These are phyloP conservation scores for Phlebopus sp. DNA, from an alignment of 1,284 basidiomycete genomes.

Conservation along the genomic window DNA sequence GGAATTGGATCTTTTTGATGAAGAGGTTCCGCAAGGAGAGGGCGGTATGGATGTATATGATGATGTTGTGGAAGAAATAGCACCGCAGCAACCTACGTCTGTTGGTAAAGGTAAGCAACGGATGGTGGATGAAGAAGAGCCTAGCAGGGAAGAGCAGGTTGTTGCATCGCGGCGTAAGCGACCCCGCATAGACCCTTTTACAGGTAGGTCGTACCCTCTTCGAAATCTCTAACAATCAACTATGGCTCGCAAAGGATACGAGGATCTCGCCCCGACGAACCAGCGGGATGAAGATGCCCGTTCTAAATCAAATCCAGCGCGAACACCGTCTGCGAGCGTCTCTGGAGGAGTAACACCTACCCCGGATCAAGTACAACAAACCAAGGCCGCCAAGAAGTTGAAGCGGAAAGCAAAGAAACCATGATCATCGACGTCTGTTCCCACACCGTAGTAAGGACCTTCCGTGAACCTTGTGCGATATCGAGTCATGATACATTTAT, in stretches of 20 bases:
- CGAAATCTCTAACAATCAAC: not conserved
- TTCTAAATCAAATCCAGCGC: constrained; percentile 9
- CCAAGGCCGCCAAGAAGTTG: constrained; percentile 21
- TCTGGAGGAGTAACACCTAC: constrained; percentile 12
- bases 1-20: constrained; percentile 40
- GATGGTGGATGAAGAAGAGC: constrained; percentile 21
- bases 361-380: constrained; percentile 11
- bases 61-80: constrained; percentile 6
- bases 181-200: constrained; percentile 58
- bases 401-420: constrained; percentile 23
- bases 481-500: constrained; percentile 18
- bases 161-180: constrained; percentile 47
- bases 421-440: constrained; percentile 1
- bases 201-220: constrained; percentile 40
- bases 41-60: constrained; percentile 12
- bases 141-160: constrained; percentile 14
- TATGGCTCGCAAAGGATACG: constrained; percentile 28
- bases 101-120: constrained; percentile 45
- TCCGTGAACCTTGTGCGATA: not conserved
- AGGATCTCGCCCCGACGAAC: constrained; percentile 17
- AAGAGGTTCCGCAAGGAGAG: constrained; percentile 35
- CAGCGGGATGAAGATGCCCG: constrained; percentile 3
- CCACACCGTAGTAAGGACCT: constrained; percentile 13
- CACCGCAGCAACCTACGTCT: too few species aligned
- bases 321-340: not conserved